Conservation (phyloP, 305 asterid genomes). For the Lippia alba region DNA sequence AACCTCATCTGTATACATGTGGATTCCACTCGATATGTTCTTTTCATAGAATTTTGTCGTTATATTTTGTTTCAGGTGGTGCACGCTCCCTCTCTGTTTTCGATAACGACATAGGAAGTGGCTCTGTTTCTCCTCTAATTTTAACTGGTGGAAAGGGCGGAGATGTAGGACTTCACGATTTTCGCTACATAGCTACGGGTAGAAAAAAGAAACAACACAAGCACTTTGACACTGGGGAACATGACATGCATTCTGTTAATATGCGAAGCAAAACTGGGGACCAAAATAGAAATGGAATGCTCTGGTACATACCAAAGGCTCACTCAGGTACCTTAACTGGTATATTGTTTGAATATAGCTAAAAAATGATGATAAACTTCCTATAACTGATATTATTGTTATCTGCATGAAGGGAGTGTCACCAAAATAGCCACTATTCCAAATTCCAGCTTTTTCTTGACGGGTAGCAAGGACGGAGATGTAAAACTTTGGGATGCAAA, state of each 20-base stretch:
- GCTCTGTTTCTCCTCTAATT: constrained; percentile 93
- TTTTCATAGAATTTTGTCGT: constrained; percentile 10
- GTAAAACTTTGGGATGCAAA: constrained; percentile 99
- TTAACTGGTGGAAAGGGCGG: constrained; percentile 96
- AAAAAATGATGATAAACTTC: constrained; percentile 14
- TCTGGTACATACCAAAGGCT: constrained; percentile 99
- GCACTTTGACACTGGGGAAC: constrained; percentile 68
- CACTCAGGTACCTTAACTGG: constrained; percentile 75
- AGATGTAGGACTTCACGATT: constrained; percentile 98
- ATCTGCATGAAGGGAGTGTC: constrained; percentile 70
- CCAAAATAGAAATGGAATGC: constrained; percentile 99
- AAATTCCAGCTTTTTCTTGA: constrained; percentile 91
- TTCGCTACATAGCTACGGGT: constrained; percentile 98
- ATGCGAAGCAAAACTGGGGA: constrained; percentile 84
- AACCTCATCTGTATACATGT: not conserved
- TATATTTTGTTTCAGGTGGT: constrained; percentile 67
- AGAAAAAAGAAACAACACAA: constrained; percentile 86
- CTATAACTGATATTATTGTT: constrained; percentile 29
- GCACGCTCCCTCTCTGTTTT: constrained; percentile 90
- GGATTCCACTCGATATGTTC: constrained; percentile 1
- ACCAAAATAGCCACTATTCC: constrained; percentile 89
- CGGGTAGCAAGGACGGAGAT: constrained; percentile 99
- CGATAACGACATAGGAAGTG: constrained; percentile 93
- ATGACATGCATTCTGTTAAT: constrained; percentile 60
- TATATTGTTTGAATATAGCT: constrained; percentile 31